Conservation (phyloP, 2,329 filamentous ascomycete genomes). For the Colletotrichum eremochloae region DNA sequence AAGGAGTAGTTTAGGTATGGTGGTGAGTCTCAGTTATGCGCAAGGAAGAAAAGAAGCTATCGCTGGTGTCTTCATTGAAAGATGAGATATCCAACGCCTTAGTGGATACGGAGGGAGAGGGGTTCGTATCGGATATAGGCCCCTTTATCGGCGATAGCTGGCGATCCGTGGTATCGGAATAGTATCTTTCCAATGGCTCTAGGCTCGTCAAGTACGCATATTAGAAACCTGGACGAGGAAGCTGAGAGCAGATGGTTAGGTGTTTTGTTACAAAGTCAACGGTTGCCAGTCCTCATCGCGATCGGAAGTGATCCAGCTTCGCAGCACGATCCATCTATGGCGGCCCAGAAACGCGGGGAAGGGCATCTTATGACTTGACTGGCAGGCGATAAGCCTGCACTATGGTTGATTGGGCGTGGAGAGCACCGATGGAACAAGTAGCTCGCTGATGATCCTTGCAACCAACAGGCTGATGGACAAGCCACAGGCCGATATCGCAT, state of each 20-base stretch:
- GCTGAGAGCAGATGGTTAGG: not conserved
- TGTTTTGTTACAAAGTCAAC: constrained; percentile 1
- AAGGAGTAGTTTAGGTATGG: no score
- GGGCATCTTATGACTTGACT: constrained; percentile 27
- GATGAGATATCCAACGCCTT: no score
- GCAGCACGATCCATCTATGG: constrained; percentile 18
- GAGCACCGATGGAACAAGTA: not conserved
- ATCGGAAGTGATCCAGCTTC: not conserved
- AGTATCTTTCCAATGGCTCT: not conserved
- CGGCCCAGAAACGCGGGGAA: constrained; percentile 30
- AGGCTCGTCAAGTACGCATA: not conserved
- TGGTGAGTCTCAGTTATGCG: no score
- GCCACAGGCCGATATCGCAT: not conserved
- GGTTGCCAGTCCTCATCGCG: constrained; percentile 9
- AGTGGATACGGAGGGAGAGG: no score
- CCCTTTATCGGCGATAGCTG: no score
- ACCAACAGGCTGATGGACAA: constrained; percentile 10
- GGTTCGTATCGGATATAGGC: no score
- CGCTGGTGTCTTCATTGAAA: no score
- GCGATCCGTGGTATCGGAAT: no score
- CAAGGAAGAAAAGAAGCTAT: no score
- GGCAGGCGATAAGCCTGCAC: constrained; percentile 27
- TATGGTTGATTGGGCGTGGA: constrained; percentile 20
- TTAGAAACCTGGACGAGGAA: not conserved
- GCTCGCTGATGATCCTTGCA: constrained; percentile 24